phyloP scores from a whole-genome alignment of 1,139 yeast genomes.

The Pneumocystis carinii region DNA sequence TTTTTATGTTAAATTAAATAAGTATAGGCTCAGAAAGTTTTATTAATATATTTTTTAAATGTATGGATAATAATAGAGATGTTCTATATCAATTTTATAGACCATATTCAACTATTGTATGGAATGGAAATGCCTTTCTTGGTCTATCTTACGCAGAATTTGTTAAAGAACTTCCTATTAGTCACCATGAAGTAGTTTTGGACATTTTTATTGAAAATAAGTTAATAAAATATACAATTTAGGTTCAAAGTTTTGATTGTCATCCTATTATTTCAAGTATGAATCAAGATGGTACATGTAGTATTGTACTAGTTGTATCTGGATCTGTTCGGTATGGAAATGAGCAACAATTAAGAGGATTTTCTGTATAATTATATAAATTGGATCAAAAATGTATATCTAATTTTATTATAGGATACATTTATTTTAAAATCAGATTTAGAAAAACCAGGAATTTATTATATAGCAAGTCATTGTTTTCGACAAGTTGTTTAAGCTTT shows the following conservation, averaged over 20 bases:
- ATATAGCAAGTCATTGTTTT: slow-evolving; percentile 10
- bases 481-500: slow-evolving; percentile 5
- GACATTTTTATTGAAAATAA: background rate
- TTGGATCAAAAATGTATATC: background rate
- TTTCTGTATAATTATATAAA: background rate
- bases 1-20: background rate
- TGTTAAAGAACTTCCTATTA: slow-evolving; percentile 7
- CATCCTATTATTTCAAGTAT: slow-evolving; percentile 9
- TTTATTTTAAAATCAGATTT: slow-evolving; percentile 10
- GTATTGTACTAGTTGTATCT: slow-evolving; percentile 8
- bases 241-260: slow-evolving; percentile 8
- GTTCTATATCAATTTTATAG: slow-evolving; percentile 9
- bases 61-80: slow-evolving; percentile 9
- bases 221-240: background rate
- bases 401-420: slow-evolving; percentile 2
- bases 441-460: slow-evolving; percentile 10
- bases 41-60: slow-evolving; percentile 9
- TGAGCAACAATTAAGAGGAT: slow-evolving; percentile 7
- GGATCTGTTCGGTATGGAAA: slow-evolving; percentile 11
- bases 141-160: slow-evolving; percentile 6
- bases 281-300: slow-evolving; percentile 8
- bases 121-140: slow-evolving; percentile 10
- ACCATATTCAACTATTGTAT: slow-evolving; percentile 9
- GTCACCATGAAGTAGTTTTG: slow-evolving; percentile 5
- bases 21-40: slow-evolving; percentile 9